These are phyloP conservation scores for Phragmites australis DNA, from an alignment of 176 grass and related monocot species.

Conservation along the genomic window DNA sequence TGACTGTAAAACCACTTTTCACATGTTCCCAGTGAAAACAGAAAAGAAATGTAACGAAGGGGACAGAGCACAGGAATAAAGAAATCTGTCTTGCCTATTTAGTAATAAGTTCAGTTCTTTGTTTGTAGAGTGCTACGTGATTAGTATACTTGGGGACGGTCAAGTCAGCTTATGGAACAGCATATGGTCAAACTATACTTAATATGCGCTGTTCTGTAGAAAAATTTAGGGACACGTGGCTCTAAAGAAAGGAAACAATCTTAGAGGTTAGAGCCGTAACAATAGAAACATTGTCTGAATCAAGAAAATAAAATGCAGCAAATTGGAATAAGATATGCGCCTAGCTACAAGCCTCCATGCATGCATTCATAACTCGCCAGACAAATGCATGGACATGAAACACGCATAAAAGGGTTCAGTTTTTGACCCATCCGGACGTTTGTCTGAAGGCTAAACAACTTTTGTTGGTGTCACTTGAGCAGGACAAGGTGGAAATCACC, in stretches of 20 bases:
- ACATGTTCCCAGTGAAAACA: neutral
- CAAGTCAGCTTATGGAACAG: conserved; percentile 31
- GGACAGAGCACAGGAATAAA: conserved; percentile 7
- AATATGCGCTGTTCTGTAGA: conserved; percentile 25
- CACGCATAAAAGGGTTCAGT: neutral
- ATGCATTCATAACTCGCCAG: neutral
- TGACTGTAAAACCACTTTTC: too few relatives aligned
- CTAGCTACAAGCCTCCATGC: conserved; percentile 24
- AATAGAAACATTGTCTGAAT: neutral
- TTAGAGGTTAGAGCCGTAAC: neutral
- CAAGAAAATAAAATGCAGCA: neutral
- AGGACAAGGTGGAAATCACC: conserved; percentile 43
- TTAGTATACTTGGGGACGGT: conserved; percentile 26
- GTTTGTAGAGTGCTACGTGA: conserved; percentile 27
- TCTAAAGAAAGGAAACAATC: conserved; percentile 35
- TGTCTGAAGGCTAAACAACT: conserved; percentile 19
- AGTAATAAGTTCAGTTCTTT: conserved; percentile 26
- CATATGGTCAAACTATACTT: conserved; percentile 48
- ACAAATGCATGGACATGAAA: neutral
- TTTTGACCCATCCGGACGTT: neutral
- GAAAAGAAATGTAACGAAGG: neutral
- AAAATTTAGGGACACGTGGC: conserved; percentile 15
- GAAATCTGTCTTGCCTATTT: conserved; percentile 14
- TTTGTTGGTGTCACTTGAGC: conserved; percentile 10
- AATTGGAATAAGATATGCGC: conserved; percentile 24